phyloP scores from a whole-genome alignment of 352 stramenopile species.

The Globisporangium splendens region DNA sequence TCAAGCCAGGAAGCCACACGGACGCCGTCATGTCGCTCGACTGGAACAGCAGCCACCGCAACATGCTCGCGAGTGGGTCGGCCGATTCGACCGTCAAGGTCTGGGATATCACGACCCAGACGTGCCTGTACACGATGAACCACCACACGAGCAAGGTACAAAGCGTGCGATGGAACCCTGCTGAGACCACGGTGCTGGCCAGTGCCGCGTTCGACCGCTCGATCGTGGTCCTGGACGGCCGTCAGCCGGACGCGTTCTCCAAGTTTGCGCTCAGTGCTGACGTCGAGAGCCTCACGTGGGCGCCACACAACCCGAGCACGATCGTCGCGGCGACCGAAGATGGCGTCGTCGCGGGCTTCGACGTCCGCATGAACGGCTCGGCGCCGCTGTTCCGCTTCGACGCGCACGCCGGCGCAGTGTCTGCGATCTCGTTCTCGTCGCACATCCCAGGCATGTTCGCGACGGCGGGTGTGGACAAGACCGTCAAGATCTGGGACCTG shows the following conservation, averaged over 20 bases:
- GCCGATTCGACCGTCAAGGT: slow-evolving; percentile 98
- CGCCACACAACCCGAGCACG: slow-evolving; percentile 89
- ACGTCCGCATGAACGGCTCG: slow-evolving; percentile 94
- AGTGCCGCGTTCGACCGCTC: slow-evolving; percentile 94
- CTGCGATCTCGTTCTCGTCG: slow-evolving; percentile 80
- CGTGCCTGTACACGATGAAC: slow-evolving; percentile 94
- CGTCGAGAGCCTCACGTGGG: slow-evolving; percentile 92
- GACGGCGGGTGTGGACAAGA: slow-evolving; percentile 97
- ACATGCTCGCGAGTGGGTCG: slow-evolving; percentile 97
- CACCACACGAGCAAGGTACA: slow-evolving; percentile 99
- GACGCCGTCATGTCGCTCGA: slow-evolving; percentile 98
- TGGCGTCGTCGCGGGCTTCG: slow-evolving; percentile 91
- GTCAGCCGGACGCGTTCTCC: slow-evolving; percentile 76
- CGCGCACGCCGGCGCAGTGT: slow-evolving; percentile 87
- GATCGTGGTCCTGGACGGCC: slow-evolving; percentile 93
- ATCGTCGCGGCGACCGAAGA: slow-evolving; percentile 95
- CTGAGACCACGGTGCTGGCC: slow-evolving; percentile 95
- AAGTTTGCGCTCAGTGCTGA: slow-evolving; percentile 82
- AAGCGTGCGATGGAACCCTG: slow-evolving; percentile 95
- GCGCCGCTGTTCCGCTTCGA: slow-evolving; percentile 91
- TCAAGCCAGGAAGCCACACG: slow-evolving; percentile 94
- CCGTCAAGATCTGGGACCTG: slow-evolving; percentile 97
- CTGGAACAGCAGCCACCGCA: slow-evolving; percentile 96
- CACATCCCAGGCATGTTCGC: slow-evolving; percentile 92
- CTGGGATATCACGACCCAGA: slow-evolving; percentile 91